Evolutionary conservation across 2,329 filamentous ascomycete species (phyloP).

Genomic region (Pseudogymnoascus sp.): DNA sequence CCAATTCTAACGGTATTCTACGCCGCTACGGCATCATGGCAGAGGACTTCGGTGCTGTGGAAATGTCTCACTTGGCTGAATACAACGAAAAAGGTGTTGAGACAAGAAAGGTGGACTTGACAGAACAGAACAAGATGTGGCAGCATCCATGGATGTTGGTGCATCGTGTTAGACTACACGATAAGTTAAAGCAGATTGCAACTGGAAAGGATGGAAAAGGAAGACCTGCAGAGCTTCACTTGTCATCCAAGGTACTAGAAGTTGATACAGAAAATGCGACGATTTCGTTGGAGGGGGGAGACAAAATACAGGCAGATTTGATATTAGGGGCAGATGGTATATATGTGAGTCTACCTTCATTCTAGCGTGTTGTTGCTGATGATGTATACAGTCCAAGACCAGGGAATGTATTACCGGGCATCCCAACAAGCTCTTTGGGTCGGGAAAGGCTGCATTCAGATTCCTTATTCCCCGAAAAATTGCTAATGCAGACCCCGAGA

Average conservation of each 20-base stretch:
- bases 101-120: conserved; percentile 30
- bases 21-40: conserved; percentile 37
- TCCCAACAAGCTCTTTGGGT: conserved; percentile 9
- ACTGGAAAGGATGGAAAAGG: conserved; percentile 31
- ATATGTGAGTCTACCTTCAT: conserved; percentile 31
- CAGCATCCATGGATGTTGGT: conserved; percentile 46
- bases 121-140: conserved; percentile 37
- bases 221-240: conserved; percentile 33
- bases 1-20: conserved; percentile 54
- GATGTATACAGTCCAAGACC: conserved; percentile 9
- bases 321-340: conserved; percentile 51
- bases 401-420: conserved; percentile 11
- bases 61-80: conserved; percentile 28
- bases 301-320: conserved; percentile 39
- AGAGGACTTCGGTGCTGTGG: conserved; percentile 32
- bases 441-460: conserved; percentile 20
- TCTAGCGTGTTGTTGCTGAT: conserved; percentile 24
- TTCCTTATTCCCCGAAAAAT: conserved; percentile 19
- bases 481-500: conserved; percentile 29
- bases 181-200: conserved; percentile 42
- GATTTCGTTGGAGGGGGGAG: conserved; percentile 40
- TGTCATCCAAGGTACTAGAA: conserved; percentile 36
- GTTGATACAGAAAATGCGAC: conserved; percentile 36
- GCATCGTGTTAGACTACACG: conserved; percentile 48
- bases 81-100: conserved; percentile 22